Base-by-base conservation (phyloP, 2,329 filamentous ascomycete species). In the Seiridium cupressi region DNA sequence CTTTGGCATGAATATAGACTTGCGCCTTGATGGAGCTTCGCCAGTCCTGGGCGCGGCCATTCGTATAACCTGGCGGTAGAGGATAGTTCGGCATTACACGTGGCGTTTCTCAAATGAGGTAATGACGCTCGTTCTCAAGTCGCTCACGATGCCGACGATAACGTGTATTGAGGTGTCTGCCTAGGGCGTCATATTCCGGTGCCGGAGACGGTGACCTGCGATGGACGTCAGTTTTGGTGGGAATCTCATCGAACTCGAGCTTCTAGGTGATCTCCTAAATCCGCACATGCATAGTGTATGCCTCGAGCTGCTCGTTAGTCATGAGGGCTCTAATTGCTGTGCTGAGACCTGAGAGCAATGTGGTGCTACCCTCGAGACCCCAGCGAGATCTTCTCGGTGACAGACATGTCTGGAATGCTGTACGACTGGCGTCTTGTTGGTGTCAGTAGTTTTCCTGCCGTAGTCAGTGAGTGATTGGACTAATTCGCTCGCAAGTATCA, bases 211-310 rank as follows among this genome's bases (percentile, higher is more conserved):
- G 89, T 61, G 89, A 92, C 74, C 89, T 91, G 69, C 89, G 84
- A 69, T 90, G 6, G 11, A n/a, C 13, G 9, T 48, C 9, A 86
- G 38, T 8, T 13, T 26, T 26, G 18, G 18, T 26, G 18, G 18
- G 18, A 26, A 26, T 26, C 18, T 26, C 18, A 26, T 26, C 18
- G 18, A 26, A 26, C 18, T 88, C 83, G 66, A 92, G 83, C 80
- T 91, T 92, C 77, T 92, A 88, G 70, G 87, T 91, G 71, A 92
- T 92, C 75, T 93, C 90, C 73, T 92, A 87, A 68, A 92, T 91
- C 72, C 90, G 89, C 73, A 92, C 76, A 75, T 92, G 88, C 65
- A 90, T 78, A 40, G 87, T 88, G 71, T 92, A 92, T 32, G 89
- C 89, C 70, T 93, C 90, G 62, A 92, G 82, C 78, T 93, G 90